Percentiles rank a stretch among this genome's conserved stretches.
Conservation (phyloP, 164 flowering plant genomes). For the Piper betle region DNA sequence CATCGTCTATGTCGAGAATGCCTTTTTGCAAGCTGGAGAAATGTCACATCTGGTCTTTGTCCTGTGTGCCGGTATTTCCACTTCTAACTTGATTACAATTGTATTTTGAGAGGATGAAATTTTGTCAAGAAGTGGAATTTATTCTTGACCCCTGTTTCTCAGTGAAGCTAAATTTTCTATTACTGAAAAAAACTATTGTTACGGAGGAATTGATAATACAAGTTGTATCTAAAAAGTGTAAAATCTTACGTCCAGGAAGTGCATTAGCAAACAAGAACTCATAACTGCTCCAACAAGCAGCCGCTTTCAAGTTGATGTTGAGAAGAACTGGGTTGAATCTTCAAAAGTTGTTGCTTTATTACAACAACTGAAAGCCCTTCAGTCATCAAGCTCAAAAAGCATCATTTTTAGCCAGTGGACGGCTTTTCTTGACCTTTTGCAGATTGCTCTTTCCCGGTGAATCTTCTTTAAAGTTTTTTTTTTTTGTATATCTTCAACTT, state of each 20-base stretch:
- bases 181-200: no score
- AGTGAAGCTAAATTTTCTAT: no score
- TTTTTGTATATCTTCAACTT: background rate
- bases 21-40: constrained; percentile 87
- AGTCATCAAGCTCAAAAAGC: constrained; percentile 69
- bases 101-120: no score
- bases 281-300: constrained; percentile 87
- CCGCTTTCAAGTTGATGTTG: constrained; percentile 78
- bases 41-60: constrained; percentile 65
- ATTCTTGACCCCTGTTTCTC: no score
- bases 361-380: constrained; percentile 54
- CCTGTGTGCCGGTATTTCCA: constrained; percentile 88
- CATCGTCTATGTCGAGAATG: constrained; percentile 93
- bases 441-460: constrained; percentile 87
- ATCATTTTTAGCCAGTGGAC: constrained; percentile 99
- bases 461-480: constrained; percentile 2
- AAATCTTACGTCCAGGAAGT: constrained; percentile 40
- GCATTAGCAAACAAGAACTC: constrained; percentile 61
- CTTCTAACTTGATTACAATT: no score
- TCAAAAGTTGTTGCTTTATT: constrained; percentile 59
- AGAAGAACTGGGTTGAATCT: constrained; percentile 96
- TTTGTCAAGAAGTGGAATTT: no score
- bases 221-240: background rate
- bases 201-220: background rate
- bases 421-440: constrained; percentile 84